phyloP scores from a whole-genome alignment of 1,284 basidiomycete species.

The Taiwanofungus camphoratus region DNA sequence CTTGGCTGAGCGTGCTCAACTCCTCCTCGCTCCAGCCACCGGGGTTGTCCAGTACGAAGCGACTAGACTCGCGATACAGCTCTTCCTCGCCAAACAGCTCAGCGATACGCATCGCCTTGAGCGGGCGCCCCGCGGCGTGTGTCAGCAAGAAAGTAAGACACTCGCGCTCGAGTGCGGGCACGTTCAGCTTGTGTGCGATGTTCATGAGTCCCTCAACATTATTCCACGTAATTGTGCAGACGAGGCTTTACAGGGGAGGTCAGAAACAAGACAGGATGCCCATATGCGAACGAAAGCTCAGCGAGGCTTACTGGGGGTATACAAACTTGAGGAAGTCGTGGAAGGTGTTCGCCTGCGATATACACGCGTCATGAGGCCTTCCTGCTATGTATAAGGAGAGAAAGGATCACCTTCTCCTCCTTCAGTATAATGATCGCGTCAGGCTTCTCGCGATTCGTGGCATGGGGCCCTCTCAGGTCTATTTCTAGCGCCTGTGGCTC shows the following conservation, averaged over 20 bases:
- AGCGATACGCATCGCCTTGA: conserved; percentile 87
- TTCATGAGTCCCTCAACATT: conserved; percentile 88
- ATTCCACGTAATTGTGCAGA: conserved; percentile 90
- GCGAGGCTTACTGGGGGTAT: conserved; percentile 69
- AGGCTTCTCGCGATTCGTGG: conserved; percentile 34
- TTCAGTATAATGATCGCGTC: conserved; percentile 78
- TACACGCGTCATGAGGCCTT: not conserved
- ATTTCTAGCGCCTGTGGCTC: conserved; percentile 13
- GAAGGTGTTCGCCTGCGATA: conserved; percentile 62
- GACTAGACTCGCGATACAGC: conserved; percentile 81
- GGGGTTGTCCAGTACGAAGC: conserved; percentile 88
- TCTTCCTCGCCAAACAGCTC: conserved; percentile 85
- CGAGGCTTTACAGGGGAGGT: conserved; percentile 44
- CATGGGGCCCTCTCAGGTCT: conserved; percentile 7
- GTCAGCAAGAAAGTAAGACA: conserved; percentile 85
- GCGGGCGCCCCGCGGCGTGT: conserved; percentile 85
- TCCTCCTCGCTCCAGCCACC: conserved; percentile 82
- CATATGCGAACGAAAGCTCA: not conserved
- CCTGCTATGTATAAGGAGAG: not conserved
- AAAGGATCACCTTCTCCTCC: conserved; percentile 61
- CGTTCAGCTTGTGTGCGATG: conserved; percentile 80
- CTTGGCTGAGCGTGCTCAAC: conserved; percentile 69
- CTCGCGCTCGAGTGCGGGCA: conserved; percentile 72
- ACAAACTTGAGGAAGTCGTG: conserved; percentile 85
- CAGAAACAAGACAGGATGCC: not conserved